These are phyloP conservation scores for Ilex paraguariensis DNA, from an alignment of 305 asterid genomes.

Conservation along the genomic window DNA sequence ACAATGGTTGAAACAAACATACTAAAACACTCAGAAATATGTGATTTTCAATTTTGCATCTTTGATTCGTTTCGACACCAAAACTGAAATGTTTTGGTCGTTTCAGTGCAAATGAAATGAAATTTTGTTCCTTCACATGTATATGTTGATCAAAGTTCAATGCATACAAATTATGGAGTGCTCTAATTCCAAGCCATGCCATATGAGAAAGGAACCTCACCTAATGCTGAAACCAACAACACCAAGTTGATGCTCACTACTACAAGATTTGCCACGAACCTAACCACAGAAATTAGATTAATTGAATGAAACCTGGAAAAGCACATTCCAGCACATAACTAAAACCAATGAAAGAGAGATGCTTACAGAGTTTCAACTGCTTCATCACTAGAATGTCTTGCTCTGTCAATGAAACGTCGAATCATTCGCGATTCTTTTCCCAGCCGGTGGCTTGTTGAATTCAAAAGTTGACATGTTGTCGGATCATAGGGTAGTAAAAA, in stretches of 20 bases:
- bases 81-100: no score
- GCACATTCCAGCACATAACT: no score
- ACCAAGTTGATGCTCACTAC: constrained; percentile 31
- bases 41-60: no score
- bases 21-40: no score
- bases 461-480: constrained; percentile 26
- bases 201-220: constrained; percentile 24
- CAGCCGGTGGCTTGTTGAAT: constrained; percentile 27
- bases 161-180: no score
- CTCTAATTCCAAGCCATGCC: background rate
- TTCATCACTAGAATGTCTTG: constrained; percentile 25
- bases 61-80: no score
- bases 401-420: constrained; percentile 21
- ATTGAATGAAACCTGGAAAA: no score
- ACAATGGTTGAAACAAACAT: no score
- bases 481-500: constrained; percentile 33
- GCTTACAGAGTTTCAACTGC: constrained; percentile 34
- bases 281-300: constrained; percentile 9
- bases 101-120: no score
- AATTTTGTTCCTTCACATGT: no score
- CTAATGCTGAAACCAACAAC: constrained; percentile 38
- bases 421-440: constrained; percentile 29
- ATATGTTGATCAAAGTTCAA: no score
- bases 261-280: constrained; percentile 39
- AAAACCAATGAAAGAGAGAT: background rate